These are phyloP conservation scores for Sphaerobolus stellatus DNA, from an alignment of 1,284 basidiomycete species.

Conservation along the genomic window DNA sequence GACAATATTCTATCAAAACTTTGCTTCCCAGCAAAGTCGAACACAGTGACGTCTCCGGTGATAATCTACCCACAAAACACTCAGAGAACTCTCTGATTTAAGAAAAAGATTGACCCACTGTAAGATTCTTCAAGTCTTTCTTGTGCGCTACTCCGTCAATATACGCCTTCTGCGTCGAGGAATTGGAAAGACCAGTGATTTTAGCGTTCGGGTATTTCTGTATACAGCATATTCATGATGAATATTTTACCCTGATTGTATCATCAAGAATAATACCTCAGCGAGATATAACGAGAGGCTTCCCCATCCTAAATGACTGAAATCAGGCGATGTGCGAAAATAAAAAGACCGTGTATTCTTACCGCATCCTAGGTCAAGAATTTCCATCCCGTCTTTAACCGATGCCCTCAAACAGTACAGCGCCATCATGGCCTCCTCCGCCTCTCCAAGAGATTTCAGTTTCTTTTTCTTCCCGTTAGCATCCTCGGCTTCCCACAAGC, in stretches of 20 bases:
- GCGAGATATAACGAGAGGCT: conserved; percentile 70
- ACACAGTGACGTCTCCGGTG: conserved; percentile 71
- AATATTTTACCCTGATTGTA: neutral
- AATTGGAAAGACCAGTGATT: conserved; percentile 71
- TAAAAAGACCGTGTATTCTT: conserved; percentile 15
- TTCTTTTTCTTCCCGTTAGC: neutral
- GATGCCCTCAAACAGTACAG: conserved; percentile 71
- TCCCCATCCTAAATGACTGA: conserved; percentile 58
- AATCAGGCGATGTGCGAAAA: neutral
- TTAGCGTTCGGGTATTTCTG: conserved; percentile 70
- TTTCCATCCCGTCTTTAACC: conserved; percentile 61
- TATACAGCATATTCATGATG: neutral
- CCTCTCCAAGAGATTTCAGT: conserved; percentile 53
- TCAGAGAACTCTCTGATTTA: neutral
- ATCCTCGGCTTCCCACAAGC: conserved; percentile 61
- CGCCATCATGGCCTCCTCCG: conserved; percentile 69
- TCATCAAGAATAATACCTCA: conserved; percentile 41
- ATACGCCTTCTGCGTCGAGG: conserved; percentile 65
- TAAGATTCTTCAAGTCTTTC: conserved; percentile 58
- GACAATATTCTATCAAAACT: conserved; percentile 74
- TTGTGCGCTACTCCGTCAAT: conserved; percentile 59
- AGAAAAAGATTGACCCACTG: conserved; percentile 32
- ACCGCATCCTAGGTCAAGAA: conserved; percentile 76
- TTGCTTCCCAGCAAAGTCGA: conserved; percentile 54
- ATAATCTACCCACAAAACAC: conserved; percentile 44